Evolutionary conservation across 2,329 filamentous ascomycete species (phyloP), one percentile per base, ranked within the genome.

Genomic region (Colletotrichum tropicicola): DNA sequence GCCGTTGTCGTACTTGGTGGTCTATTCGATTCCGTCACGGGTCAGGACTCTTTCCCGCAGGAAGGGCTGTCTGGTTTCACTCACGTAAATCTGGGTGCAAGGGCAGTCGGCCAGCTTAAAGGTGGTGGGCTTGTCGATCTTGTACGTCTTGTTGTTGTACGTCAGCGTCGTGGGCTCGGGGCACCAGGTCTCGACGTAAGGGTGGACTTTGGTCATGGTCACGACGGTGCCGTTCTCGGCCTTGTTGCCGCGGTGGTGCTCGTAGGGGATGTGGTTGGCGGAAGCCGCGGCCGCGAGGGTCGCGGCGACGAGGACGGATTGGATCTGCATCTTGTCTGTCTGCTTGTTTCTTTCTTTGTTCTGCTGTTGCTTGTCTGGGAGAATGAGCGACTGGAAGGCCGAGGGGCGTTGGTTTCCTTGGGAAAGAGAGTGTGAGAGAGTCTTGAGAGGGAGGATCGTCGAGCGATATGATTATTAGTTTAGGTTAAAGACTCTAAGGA

Each of bases 21-120:
- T 32, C 53, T 56, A n/a, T 7, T 6, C 5, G 30, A 6, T 48
- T 12, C 35, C 37, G 27, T 10, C 13, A 7, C 19, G 43, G 23
- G 6, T n/a, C n/a, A n/a, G n/a, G n/a, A n/a, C n/a, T n/a, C n/a
- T n/a, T n/a, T n/a, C n/a, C n/a, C n/a, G n/a, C n/a, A n/a, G n/a
- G n/a, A n/a, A n/a, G n/a, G n/a, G n/a, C n/a, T n/a, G n/a, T n/a
- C n/a, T n/a, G n/a, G n/a, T n/a, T n/a, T n/a, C 19, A 57, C 65
- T 57, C 41, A 68, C 65, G 21, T 48, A 66, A 12, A 52, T 37
- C 52, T 58, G 39, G 45, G 83, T 85, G 79, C 84, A 86, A 62
- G 83, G 83, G 76, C 84, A 87, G 73, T 86, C 78, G 37, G 79
- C 81, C 59, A 90, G 82, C 71, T 84, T 87, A 68, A 88, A 75